Conservation (phyloP, 352 stramenopile genomes). For the Plasmopara muralis region DNA sequence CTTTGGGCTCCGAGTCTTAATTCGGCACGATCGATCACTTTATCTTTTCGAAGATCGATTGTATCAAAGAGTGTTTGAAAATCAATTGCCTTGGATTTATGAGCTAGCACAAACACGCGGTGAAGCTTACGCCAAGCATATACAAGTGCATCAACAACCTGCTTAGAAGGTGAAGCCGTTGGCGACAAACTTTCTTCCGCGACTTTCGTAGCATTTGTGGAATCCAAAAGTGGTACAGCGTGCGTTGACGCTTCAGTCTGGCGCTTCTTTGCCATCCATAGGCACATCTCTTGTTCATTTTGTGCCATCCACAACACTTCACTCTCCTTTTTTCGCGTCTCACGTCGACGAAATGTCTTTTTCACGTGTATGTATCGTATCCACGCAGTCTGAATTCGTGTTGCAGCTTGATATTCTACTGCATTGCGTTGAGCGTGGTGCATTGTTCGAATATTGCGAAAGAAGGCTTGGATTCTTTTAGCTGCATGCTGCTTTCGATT, state of each 20-base stretch:
- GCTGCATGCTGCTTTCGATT: constrained; percentile 21
- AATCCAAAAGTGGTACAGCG: background rate
- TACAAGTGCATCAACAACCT: constrained; percentile 37
- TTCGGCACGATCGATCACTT: constrained; percentile 55
- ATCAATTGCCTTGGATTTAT: constrained; percentile 15
- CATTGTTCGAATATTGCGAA: constrained; percentile 8
- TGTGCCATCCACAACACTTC: constrained; percentile 29
- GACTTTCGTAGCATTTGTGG: constrained; percentile 1
- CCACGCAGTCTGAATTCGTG: constrained; percentile 26
- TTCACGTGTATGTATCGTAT: constrained; percentile 23
- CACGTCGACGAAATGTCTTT: constrained; percentile 18
- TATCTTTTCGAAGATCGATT: constrained; percentile 38
- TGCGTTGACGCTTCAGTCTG: constrained; percentile 4
- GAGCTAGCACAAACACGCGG: constrained; percentile 35
- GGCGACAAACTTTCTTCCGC: constrained; percentile 3
- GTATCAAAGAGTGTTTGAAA: constrained; percentile 32
- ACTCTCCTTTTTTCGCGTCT: constrained; percentile 7
- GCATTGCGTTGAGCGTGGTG: constrained; percentile 1
- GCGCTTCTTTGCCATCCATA: constrained; percentile 10
- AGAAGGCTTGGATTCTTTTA: constrained; percentile 23
- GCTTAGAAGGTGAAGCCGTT: constrained; percentile 15
- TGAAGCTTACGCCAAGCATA: constrained; percentile 44
- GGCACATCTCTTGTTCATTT: constrained; percentile 29
- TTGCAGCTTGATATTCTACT: constrained; percentile 12
- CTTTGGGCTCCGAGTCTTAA: constrained; percentile 40